Base-by-base conservation (phyloP, 768 basidiomycete genomes). In the Leccinellum rugosiceps region DNA sequence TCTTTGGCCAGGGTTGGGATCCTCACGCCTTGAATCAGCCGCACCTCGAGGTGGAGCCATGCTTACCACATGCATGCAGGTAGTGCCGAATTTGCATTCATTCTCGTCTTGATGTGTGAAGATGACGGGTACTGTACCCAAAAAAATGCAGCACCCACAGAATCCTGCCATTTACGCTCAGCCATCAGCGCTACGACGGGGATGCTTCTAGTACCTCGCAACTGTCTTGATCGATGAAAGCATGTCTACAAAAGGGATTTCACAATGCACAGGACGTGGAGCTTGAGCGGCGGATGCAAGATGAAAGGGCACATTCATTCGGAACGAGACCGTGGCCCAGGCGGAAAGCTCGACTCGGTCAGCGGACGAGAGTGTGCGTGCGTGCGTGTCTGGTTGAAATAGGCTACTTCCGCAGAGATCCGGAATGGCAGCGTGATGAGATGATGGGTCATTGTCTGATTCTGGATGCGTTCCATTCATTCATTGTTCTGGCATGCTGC, bases 11-110 rank as follows among this genome's bases (percentile, higher is more conserved):
- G 59, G 60, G 56, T 46, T 71, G 69, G 46, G 66, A 71, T 70
- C 66, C 68, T 70, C 68, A 63, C 43, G 48, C 56, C 61, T 72
- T 57, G 2, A 53, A 72, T 72, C 72, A 68, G 62, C 73, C 72
- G 70, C 70, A 50, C 68, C 71, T 72, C 71, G 68, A 72, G 70
- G 70, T 61, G 62, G 66, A 64, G 53, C 66, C 69, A 62, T 73
- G 70, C 63, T 61, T 58, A 56, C 68, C 72, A 72, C 72, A 68
- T 68, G 70, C 61, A 62, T 55, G 50, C 61, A 49, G 41, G 28
- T 34, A 58, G 63, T 65, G 30, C 71, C 69, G 62, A 65, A 67
- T 69, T 71, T 67, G 68, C 60, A 45, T 67, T 69, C 62, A 60
- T 69, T 70, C 69, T 65, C 59, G 63, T 57, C 50, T 48, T 60